Evolutionary conservation across 805 yeast species (phyloP), one percentile per base, ranked within the genome.

Genomic region (Myxozyma mucilagina): DNA sequence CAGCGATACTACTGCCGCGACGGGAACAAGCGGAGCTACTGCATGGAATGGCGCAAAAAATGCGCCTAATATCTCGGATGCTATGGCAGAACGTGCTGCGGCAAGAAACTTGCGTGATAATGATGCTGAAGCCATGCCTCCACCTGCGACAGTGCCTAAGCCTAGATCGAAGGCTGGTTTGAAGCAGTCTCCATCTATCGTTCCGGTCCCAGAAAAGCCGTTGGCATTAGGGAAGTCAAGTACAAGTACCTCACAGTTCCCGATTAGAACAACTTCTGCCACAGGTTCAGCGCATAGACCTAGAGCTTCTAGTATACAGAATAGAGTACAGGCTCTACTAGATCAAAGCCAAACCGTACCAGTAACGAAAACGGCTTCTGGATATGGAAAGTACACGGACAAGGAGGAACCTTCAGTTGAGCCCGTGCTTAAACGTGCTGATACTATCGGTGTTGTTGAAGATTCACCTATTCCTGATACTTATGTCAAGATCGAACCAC

Each of bases 321-420:
- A 63, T 70, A 55, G 68, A 8, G 62, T 65, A n/a, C 68, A 65
- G 38, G 13, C 41, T 13, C 58, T 65, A 8, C 34, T 65, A 1
- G 52, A 61, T 7, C 66, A 66, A 24, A 44, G 59, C 18, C 66
- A 65, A 48, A 29, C 45, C 44, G 77, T 80, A 5, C 78, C 78
- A 1, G 72, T 78, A 0, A 68, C 73, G 11, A 84, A 80, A 66
- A 82, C 90, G 0, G 93, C 93, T 0, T 73, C 79, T 3, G 94
- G 94, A 0, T 88, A 88, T 71, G 94, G 94, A 1, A 82, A 82
- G 68, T 87, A 80, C 67, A 82, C 89, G 0, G 51, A 53, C 14
- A 18, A 45, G 13, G 56, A 53, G 13, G 47, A 32, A 1, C 20
- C 39, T 2, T 32, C 9, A 10, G 14, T 18, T 7, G 41, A 36